phyloP scores from a whole-genome alignment of 495 filamentous ascomycete species.

The Aspergillus coremiiformis region DNA sequence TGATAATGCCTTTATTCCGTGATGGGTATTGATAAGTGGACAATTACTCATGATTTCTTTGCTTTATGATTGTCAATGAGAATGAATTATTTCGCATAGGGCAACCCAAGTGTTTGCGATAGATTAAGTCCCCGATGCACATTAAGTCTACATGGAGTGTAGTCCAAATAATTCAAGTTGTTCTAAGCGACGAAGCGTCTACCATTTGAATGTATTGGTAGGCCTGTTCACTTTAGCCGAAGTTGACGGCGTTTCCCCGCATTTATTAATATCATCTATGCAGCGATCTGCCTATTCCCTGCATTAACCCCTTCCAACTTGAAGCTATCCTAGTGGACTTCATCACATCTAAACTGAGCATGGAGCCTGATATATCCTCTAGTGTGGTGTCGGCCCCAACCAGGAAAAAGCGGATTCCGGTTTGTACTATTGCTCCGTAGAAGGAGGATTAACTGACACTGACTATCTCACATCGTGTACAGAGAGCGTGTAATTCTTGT shows the following conservation, averaged over 20 bases:
- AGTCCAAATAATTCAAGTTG: no score
- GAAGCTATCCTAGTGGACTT: background rate
- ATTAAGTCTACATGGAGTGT: no score
- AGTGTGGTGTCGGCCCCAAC: slow-evolving; percentile 21
- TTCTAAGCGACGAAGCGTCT: background rate
- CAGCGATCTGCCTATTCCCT: background rate
- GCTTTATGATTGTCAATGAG: no score
- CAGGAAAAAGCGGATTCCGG: slow-evolving; percentile 37
- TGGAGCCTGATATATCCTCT: slow-evolving; percentile 23
- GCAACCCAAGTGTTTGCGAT: no score
- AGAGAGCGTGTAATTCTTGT: slow-evolving; percentile 37
- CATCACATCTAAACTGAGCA: background rate
- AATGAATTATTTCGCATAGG: no score
- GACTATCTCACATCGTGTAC: background rate
- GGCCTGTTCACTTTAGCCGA: background rate
- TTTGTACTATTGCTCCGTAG: slow-evolving; percentile 1
- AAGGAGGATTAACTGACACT: background rate
- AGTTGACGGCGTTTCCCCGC: background rate
- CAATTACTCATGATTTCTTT: no score
- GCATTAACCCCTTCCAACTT: background rate
- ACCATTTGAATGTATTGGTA: background rate
- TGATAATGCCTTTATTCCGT: no score
- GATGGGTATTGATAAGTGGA: no score
- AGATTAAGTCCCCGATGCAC: no score
- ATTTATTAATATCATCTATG: background rate